Evolutionary conservation across 108 stramenopile genomes (phyloP).

Genomic region (Aureococcus anophagefferens): DNA sequence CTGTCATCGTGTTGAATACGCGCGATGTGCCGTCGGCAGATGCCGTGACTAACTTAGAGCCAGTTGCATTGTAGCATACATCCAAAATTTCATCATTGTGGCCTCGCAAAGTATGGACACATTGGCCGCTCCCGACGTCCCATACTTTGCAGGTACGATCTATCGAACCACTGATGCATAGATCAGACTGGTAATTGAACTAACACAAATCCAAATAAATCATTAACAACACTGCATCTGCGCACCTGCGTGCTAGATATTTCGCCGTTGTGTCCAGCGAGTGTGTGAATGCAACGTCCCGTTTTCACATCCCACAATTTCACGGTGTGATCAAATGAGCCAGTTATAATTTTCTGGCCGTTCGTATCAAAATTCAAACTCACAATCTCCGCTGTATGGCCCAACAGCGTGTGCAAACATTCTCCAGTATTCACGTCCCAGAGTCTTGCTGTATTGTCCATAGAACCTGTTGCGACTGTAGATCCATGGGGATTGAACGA

Average conservation of each 20-base stretch:
- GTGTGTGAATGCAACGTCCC: slow-evolving; percentile 45
- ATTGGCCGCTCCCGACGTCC: slow-evolving; percentile 45
- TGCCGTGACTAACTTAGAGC: slow-evolving; percentile 50
- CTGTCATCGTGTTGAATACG: slow-evolving; percentile 54
- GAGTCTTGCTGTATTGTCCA: slow-evolving; percentile 59
- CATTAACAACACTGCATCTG: too few species aligned
- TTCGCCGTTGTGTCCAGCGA: slow-evolving; percentile 53
- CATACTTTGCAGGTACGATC: slow-evolving; percentile 53
- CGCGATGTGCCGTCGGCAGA: slow-evolving; percentile 51
- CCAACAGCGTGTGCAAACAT: slow-evolving; percentile 52
- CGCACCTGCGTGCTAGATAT: slow-evolving; percentile 34
- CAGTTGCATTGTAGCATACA: slow-evolving; percentile 48
- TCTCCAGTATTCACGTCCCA: slow-evolving; percentile 59
- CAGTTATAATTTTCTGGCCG: slow-evolving; percentile 48
- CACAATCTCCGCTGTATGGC: slow-evolving; percentile 58
- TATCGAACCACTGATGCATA: slow-evolving; percentile 43
- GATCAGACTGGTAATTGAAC: slow-evolving; percentile 40
- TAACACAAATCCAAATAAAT: too few species aligned
- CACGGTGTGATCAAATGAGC: slow-evolving; percentile 53
- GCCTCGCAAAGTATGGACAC: slow-evolving; percentile 54
- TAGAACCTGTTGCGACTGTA: slow-evolving; percentile 47
- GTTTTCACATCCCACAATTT: slow-evolving; percentile 55
- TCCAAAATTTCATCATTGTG: slow-evolving; percentile 63
- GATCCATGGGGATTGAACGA: slow-evolving; percentile 52
- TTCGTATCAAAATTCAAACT: slow-evolving; percentile 48